Evolutionary conservation across 768 basidiomycete species (phyloP).

Genomic region (Sporobolomyces phaffii): DNA sequence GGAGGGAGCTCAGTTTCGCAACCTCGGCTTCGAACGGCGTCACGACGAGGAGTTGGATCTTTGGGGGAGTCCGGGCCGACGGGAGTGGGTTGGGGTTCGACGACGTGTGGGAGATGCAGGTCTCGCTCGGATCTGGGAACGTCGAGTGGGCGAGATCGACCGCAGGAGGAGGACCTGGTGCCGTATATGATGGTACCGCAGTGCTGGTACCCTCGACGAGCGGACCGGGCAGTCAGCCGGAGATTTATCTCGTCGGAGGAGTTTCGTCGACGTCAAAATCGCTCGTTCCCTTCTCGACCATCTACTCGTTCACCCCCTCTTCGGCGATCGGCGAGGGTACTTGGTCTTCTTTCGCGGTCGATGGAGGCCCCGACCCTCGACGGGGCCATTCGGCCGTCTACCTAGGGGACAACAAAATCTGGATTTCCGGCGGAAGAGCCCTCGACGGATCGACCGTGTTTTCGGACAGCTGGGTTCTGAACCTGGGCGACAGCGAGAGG

Average conservation of each 20-base stretch:
- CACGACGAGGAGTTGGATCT: slow-evolving; percentile 23
- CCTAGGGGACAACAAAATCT: slow-evolving; percentile 18
- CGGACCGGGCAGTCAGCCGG: neutral
- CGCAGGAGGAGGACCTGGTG: neutral
- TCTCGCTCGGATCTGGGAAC: neutral
- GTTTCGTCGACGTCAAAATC: neutral
- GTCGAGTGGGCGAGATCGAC: neutral
- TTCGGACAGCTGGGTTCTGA: slow-evolving; percentile 13
- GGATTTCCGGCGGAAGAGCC: slow-evolving; percentile 29
- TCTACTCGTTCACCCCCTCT: slow-evolving; percentile 19
- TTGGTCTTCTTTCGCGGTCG: neutral
- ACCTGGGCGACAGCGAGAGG: no score
- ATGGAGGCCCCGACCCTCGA: neutral
- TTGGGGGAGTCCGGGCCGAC: slow-evolving; percentile 20
- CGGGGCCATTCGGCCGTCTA: slow-evolving; percentile 25
- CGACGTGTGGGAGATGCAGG: slow-evolving; percentile 32
- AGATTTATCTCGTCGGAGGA: slow-evolving; percentile 31
- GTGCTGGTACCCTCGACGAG: slow-evolving; percentile 14
- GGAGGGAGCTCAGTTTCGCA: slow-evolving; percentile 1
- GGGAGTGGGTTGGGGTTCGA: slow-evolving; percentile 6
- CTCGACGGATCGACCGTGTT: neutral
- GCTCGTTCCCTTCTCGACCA: neutral
- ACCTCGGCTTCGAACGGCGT: slow-evolving; percentile 27
- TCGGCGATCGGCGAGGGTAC: neutral
- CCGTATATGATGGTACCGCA: slow-evolving; percentile 26